These are phyloP conservation scores for Clarireedia sp. DNA, from an alignment of 2,329 filamentous ascomycete species.

Conservation along the genomic window DNA sequence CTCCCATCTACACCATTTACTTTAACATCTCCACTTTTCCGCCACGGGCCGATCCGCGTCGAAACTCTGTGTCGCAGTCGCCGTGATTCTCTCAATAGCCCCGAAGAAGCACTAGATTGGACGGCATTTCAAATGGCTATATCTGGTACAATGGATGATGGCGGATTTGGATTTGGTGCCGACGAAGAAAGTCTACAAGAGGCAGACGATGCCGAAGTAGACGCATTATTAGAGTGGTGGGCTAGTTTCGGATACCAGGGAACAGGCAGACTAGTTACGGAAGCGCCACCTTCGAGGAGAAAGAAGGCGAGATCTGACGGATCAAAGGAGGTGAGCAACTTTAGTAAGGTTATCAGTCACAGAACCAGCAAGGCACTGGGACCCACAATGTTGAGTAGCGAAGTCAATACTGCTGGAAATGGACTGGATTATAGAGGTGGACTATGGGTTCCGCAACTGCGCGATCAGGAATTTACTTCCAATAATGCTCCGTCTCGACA, in stretches of 20 bases:
- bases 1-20: slow-evolving; percentile 38
- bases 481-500: not conserved
- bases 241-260: slow-evolving; percentile 16
- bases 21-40: slow-evolving; percentile 40
- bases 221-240: slow-evolving; percentile 23
- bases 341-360: too few species aligned
- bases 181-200: slow-evolving; percentile 13
- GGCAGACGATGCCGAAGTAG: slow-evolving; percentile 16
- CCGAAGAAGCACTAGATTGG: slow-evolving; percentile 51
- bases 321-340: not conserved
- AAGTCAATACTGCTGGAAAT: not conserved
- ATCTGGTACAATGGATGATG: slow-evolving; percentile 46
- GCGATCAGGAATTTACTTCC: not conserved
- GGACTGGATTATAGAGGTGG: not conserved
- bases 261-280: slow-evolving; percentile 13
- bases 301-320: not conserved
- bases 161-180: slow-evolving; percentile 19
- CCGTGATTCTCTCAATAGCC: slow-evolving; percentile 13
- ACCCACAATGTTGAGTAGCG: not conserved
- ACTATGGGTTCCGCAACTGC: not conserved
- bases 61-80: slow-evolving; percentile 36
- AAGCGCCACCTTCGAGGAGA: slow-evolving; percentile 1
- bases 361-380: not conserved
- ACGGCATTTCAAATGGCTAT: slow-evolving; percentile 60
- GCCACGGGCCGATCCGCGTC: slow-evolving; percentile 49